Base-by-base conservation (phyloP, 2,329 filamentous ascomycete species). In the Monosporascus sp. region DNA sequence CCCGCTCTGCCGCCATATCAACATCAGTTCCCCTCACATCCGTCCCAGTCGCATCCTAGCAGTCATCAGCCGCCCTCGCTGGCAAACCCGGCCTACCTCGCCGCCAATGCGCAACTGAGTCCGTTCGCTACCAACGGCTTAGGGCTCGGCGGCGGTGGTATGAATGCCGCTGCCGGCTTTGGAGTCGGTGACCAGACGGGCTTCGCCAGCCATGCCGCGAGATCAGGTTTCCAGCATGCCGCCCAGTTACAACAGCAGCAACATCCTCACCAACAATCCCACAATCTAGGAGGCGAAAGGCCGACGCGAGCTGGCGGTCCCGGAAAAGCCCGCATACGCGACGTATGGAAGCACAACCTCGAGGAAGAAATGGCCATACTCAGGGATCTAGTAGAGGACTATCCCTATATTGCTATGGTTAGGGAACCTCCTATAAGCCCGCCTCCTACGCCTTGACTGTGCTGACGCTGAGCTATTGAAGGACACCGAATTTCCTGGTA, bases 401-500 rank as follows among this genome's bases (percentile, higher is more conserved):
- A 95, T 70, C 90, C 91, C 43, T 97, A 95, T 69, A 93, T 99
- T 72, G 93, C 92, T 63, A 97, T 99, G 94, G 92, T 96, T 77
- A 77, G 87, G 52, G 41, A 47, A 22, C 22, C 3, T 40, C 40
- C 16, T 26, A 24, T 17, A 7, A 7, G 27, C 26, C 19, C 38
- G n/a, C 5, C 6, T 22, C 22, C 46, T 41, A 7, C 50, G n/a
- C 52, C 45, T 43, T 50, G 48, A 46, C 38, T 51, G 51, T 57
- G 55, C 63, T 65, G 56, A 65, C 59, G 31, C 38, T 48, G 43
- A 24, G 49, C 56, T 52, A 52, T 58, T 54, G 50, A 68, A 96
- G 92, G 94, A 99, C 69, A 97, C 94, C 24, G 93, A 97, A 69
- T 99, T 99, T 64, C 94, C 94, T n/a, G 94, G 94, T 53, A 91